A percentile compares a stretch with the other conserved stretches of the same genome.
These are phyloP conservation scores for Phytophthora capsici DNA, from an alignment of 352 stramenopile species.

Conservation along the genomic window DNA sequence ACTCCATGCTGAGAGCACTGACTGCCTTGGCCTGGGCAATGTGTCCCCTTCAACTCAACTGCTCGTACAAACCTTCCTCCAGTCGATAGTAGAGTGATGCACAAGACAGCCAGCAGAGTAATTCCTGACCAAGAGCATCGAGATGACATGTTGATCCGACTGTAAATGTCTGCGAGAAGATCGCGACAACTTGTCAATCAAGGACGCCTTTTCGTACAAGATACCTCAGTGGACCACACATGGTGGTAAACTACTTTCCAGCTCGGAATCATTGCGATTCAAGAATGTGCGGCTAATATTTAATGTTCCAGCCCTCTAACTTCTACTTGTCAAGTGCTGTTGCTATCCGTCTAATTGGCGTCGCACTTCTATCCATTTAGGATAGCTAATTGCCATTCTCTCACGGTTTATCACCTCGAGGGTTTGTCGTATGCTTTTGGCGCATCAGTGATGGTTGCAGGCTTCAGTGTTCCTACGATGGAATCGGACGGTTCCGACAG, in stretches of 20 bases:
- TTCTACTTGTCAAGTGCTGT: not conserved
- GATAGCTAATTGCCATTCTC: not conserved
- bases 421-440: conserved; percentile 26
- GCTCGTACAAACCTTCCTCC: conserved; percentile 2
- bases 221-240: conserved; percentile 27
- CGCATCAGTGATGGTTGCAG: conserved; percentile 17
- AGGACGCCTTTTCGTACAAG: conserved; percentile 21
- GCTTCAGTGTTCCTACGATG: conserved; percentile 29
- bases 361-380: not conserved
- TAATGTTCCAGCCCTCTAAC: conserved; percentile 10
- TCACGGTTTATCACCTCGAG: conserved; percentile 5
- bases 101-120: conserved; percentile 16
- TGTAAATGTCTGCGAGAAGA: conserved; percentile 8
- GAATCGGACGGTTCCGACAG: conserved; percentile 26
- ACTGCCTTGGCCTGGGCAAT: conserved; percentile 63
- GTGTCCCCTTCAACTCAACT: conserved; percentile 34
- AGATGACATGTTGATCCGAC: not conserved
- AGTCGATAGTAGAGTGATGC: not conserved
- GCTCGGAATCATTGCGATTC: too few species aligned
- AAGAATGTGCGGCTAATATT: conserved; percentile 25
- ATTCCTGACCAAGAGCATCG: not conserved
- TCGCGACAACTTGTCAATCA: conserved; percentile 5
- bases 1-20: conserved; percentile 75
- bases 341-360: not conserved
- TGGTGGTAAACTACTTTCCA: conserved; percentile 1